phyloP scores from a whole-genome alignment of 345 rosid genomes.

The Adansonia digitata region DNA sequence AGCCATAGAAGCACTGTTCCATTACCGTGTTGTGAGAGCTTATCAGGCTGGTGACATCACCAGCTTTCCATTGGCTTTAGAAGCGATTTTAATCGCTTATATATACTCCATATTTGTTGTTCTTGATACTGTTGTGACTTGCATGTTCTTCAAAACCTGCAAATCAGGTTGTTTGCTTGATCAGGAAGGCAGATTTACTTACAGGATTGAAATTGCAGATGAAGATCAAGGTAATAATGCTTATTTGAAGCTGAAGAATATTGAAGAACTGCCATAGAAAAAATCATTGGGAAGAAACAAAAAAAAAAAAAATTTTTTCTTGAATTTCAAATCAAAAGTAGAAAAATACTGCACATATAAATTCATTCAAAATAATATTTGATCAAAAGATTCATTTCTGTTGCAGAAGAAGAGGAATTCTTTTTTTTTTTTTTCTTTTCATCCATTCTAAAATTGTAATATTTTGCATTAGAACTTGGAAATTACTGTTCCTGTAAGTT shows the following conservation, averaged over 20 bases:
- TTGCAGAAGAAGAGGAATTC: conserved; percentile 10
- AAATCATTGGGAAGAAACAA: no score
- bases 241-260: conserved; percentile 22
- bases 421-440: no score
- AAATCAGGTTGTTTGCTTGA: conserved; percentile 16
- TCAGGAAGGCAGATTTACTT: conserved; percentile 20
- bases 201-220: conserved; percentile 32
- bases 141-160: conserved; percentile 61
- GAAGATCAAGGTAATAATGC: conserved; percentile 18
- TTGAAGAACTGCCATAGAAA: conserved; percentile 29
- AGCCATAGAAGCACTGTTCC: conserved; percentile 73
- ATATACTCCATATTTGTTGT: conserved; percentile 59
- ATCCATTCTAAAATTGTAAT: no score
- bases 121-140: conserved; percentile 57
- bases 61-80: conserved; percentile 28
- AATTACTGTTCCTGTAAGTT: background rate
- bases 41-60: conserved; percentile 20
- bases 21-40: conserved; percentile 40
- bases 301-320: background rate
- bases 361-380: background rate
- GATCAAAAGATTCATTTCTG: conserved; percentile 9
- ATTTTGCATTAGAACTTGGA: background rate
- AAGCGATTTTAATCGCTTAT: conserved; percentile 59
- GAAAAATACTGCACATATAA: conserved; percentile 1
- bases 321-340: background rate